Evolutionary conservation across 768 basidiomycete genomes (phyloP), one percentile per base, ranked within the genome.

Genomic region (Mycena rebaudengoi): DNA sequence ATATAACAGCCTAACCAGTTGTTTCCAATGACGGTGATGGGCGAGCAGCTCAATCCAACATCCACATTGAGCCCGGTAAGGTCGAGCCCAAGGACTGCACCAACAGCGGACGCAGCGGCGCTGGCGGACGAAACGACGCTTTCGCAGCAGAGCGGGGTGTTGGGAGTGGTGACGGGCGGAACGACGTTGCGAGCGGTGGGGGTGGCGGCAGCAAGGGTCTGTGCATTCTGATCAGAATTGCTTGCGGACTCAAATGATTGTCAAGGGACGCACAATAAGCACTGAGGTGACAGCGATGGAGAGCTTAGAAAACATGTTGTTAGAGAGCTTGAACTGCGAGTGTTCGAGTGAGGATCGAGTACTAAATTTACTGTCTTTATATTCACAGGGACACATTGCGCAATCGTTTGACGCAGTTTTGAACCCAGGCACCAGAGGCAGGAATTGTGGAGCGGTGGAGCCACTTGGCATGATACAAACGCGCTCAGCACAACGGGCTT

Each of bases 331-430:
- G 50, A 51, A 51, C 50, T 33, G 37, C 32, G 4, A 21, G 35
- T 55, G 53, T 55, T 55, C 53, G 53, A 55, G 53, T 55, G 53
- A 44, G n/a, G 53, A 23, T 26, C 26, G 23, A 52, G 35, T n/a
- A n/a, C n/a, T n/a, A n/a, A n/a, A n/a, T n/a, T n/a, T 14, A 20
- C 16, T 4, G 7, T 14, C 33, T 52, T 52, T 52, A 39, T 52
- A 37, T 0, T 39, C 39, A 1, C 29, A n/a, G 6, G 20, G 28
- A 14, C 11, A n/a, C 14, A 7, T 35, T 37, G n/a, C n/a, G n/a
- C n/a, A n/a, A n/a, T n/a, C n/a, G n/a, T n/a, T n/a, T n/a, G n/a
- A n/a, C n/a, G n/a, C n/a, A n/a, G n/a, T n/a, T n/a, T n/a, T n/a
- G n/a, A n/a, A n/a, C n/a, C n/a, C n/a, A n/a, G n/a, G n/a, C n/a